phyloP scores from a whole-genome alignment of 805 yeast genomes.

The Kregervanrija delftensis region DNA sequence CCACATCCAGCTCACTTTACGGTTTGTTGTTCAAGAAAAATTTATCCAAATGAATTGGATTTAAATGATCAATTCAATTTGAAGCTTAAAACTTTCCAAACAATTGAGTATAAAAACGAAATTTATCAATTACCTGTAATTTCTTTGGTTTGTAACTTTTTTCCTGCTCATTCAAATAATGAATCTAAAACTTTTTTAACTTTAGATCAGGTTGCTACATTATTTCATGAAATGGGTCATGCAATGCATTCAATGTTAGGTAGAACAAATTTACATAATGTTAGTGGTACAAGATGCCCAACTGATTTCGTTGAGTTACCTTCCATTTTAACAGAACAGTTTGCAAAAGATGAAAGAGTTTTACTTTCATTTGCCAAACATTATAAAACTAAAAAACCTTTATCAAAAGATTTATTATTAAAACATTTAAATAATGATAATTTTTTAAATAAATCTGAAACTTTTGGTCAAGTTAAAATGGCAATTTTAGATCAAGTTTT shows the following conservation, averaged over 20 bases:
- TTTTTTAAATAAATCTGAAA: conserved; percentile 60
- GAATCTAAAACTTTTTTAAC: conserved; percentile 48
- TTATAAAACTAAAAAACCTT: conserved; percentile 53
- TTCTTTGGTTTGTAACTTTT: conserved; percentile 81
- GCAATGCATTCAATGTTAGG: conserved; percentile 98
- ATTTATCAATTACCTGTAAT: conserved; percentile 82
- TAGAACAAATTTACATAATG: conserved; percentile 80
- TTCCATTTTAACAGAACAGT: conserved; percentile 92
- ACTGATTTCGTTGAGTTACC: conserved; percentile 97
- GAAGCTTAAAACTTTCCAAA: conserved; percentile 25
- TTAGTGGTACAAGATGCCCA: conserved; percentile 91
- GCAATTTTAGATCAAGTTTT: conserved; percentile 80
- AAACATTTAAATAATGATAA: conserved; percentile 45
- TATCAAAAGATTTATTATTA: conserved; percentile 42
- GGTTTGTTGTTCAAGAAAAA: conserved; percentile 84
- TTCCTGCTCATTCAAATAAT: conserved; percentile 27
- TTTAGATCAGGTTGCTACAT: conserved; percentile 79
- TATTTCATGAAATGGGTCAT: conserved; percentile 98
- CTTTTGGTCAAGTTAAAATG: conserved; percentile 83
- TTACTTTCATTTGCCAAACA: conserved; percentile 68
- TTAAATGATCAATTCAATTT: conserved; percentile 32
- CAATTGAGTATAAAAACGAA: conserved; percentile 35
- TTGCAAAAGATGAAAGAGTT: conserved; percentile 77
- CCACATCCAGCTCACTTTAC: conserved; percentile 94
- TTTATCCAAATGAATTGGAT: conserved; percentile 47